Percentiles rank a stretch among this genome's conserved stretches.
Evolutionary conservation across 163 green algal genomes (phyloP).

Genomic region (Trebouxiophyceae sp.): DNA sequence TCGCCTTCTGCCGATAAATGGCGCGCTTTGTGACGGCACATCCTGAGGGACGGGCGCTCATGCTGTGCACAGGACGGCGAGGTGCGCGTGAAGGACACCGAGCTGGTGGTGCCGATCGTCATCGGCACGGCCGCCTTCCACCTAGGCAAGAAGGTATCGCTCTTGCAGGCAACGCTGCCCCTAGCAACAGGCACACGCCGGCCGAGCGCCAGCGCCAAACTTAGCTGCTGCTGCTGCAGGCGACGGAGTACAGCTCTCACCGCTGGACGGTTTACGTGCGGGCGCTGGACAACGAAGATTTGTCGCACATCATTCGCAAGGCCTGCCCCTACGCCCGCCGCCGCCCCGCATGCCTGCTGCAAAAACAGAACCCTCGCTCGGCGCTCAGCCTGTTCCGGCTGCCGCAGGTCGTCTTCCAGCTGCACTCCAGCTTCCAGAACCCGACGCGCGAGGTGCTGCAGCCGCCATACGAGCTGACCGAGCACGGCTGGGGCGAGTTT

Average conservation of each 20-base stretch:
- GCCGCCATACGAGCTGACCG: conserved; percentile 82
- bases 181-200: neutral
- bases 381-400: no score
- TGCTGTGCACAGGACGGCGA: conserved; percentile 55
- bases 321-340: no score
- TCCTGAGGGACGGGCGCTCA: no score
- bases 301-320: conserved; percentile 70
- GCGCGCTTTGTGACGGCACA: no score
- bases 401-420: conserved; percentile 74
- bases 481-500: conserved; percentile 96
- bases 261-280: conserved; percentile 93
- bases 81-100: conserved; percentile 49
- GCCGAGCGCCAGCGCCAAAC: neutral
- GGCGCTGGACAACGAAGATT: conserved; percentile 57
- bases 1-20: no score
- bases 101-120: conserved; percentile 74
- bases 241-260: conserved; percentile 74
- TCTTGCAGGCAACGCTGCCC: neutral
- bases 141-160: conserved; percentile 84
- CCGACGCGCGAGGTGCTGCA: conserved; percentile 50
- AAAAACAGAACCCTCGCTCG: no score
- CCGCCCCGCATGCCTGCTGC: no score
- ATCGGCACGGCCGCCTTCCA: conserved; percentile 80
- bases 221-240: conserved; percentile 30
- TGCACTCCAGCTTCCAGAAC: conserved; percentile 85